Conservation (phyloP, 2,329 filamentous ascomycete genomes). For the Orbilia ellipsospora region DNA sequence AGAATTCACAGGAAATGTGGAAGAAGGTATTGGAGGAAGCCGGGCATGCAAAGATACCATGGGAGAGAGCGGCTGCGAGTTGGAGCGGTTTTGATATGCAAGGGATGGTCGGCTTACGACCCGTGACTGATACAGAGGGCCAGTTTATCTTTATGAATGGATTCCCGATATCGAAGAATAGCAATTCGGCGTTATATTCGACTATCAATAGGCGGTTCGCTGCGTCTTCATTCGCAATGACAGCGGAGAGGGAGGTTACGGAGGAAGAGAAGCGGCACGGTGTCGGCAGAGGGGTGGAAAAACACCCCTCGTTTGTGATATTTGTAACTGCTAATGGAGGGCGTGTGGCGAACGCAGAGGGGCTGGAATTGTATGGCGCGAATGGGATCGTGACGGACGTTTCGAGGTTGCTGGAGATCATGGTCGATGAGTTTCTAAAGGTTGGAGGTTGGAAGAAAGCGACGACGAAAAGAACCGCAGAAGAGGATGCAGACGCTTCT, state of each 20-base stretch:
- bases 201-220: constrained; percentile 81
- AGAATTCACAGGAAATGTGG: neutral
- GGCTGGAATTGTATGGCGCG: constrained; percentile 57
- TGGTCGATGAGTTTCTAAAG: constrained; percentile 63
- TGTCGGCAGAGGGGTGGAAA: constrained; percentile 75
- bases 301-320: constrained; percentile 91
- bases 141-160: constrained; percentile 58
- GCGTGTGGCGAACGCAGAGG: constrained; percentile 8
- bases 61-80: constrained; percentile 18
- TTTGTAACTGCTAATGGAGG: constrained; percentile 66
- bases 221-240: constrained; percentile 78
- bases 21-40: constrained; percentile 25
- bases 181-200: constrained; percentile 71
- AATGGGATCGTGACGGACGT: constrained; percentile 57
- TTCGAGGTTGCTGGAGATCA: constrained; percentile 62
- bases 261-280: constrained; percentile 62
- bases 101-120: constrained; percentile 22
- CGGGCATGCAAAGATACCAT: constrained; percentile 13
- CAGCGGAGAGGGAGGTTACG: constrained; percentile 63
- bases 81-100: constrained; percentile 26
- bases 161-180: constrained; percentile 44
- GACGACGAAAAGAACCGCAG: constrained; percentile 54
- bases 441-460: constrained; percentile 59
- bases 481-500: constrained; percentile 5
- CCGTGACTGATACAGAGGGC: constrained; percentile 24